Evolutionary conservation across 805 yeast genomes (phyloP).

Genomic region (Starmerella stigmatis): DNA sequence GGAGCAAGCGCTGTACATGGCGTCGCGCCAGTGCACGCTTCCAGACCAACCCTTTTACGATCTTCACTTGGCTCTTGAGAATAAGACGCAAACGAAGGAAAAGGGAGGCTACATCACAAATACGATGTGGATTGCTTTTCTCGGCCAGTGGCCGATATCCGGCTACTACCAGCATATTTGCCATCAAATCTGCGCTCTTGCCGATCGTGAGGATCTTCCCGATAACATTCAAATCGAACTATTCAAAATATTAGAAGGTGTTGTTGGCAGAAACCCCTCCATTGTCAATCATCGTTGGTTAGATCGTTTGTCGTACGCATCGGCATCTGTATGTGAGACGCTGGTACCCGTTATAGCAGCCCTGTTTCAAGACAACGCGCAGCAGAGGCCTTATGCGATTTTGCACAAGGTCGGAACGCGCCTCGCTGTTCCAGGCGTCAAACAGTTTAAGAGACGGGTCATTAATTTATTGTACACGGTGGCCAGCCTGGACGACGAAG

Average conservation of each 20-base stretch:
- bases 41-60: slow-evolving; percentile 12
- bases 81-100: too few relatives aligned
- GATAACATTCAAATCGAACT: slow-evolving; percentile 13
- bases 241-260: slow-evolving; percentile 10
- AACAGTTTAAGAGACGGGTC: slow-evolving; percentile 6
- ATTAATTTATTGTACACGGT: neutral
- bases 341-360: slow-evolving; percentile 10
- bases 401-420: slow-evolving; percentile 3
- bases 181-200: slow-evolving; percentile 1
- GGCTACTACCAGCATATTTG: slow-evolving; percentile 7
- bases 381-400: neutral
- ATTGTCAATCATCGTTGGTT: slow-evolving; percentile 11
- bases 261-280: neutral
- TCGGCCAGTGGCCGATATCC: slow-evolving; percentile 8
- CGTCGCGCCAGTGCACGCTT: slow-evolving; percentile 10
- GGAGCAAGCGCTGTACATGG: slow-evolving; percentile 13
- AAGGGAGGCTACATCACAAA: neutral
- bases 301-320: slow-evolving; percentile 8
- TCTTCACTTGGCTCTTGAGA: slow-evolving; percentile 4
- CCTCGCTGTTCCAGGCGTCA: slow-evolving; percentile 13
- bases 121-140: neutral
- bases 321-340: slow-evolving; percentile 12
- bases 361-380: neutral
- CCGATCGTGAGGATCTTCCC: slow-evolving; percentile 3
- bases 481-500: neutral